These are phyloP conservation scores for Thraustotheca clavata DNA, from an alignment of 352 stramenopile genomes.

Conservation along the genomic window DNA sequence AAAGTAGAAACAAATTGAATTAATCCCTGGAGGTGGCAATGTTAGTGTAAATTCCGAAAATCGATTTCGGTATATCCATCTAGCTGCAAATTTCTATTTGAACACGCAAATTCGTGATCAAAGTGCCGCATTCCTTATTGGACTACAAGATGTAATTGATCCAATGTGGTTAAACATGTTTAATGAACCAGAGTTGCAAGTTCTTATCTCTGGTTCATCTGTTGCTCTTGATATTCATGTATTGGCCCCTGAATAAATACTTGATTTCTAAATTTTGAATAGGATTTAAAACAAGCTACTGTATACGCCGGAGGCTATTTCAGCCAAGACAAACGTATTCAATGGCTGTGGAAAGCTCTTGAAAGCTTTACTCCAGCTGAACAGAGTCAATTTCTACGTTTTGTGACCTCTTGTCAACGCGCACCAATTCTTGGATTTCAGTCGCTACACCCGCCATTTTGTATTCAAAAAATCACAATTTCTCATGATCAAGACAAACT, in stretches of 20 bases:
- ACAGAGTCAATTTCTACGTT: slow-evolving; percentile 86
- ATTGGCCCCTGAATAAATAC: background rate
- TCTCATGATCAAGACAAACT: slow-evolving; percentile 77
- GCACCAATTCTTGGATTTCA: slow-evolving; percentile 92
- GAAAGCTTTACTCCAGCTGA: slow-evolving; percentile 75
- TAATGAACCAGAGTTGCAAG: slow-evolving; percentile 93
- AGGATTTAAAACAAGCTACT: slow-evolving; percentile 86
- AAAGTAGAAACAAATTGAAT: slow-evolving; percentile 62
- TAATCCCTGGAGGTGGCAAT: slow-evolving; percentile 83
- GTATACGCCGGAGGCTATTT: slow-evolving; percentile 92
- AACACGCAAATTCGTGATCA: slow-evolving; percentile 90
- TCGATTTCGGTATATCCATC: slow-evolving; percentile 92
- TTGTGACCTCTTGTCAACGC: slow-evolving; percentile 93
- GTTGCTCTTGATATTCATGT: slow-evolving; percentile 40
- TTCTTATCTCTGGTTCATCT: slow-evolving; percentile 86
- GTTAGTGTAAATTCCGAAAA: slow-evolving; percentile 89
- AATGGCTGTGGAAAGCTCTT: slow-evolving; percentile 63
- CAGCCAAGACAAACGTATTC: slow-evolving; percentile 59
- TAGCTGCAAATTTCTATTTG: slow-evolving; percentile 95
- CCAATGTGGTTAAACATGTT: slow-evolving; percentile 90
- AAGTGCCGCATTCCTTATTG: slow-evolving; percentile 87
- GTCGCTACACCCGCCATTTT: slow-evolving; percentile 91
- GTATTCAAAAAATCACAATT: slow-evolving; percentile 73
- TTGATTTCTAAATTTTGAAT: background rate
- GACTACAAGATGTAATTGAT: slow-evolving; percentile 91